A percentile compares a stretch with the other conserved stretches of the same genome.
phyloP scores from a whole-genome alignment of 1,139 yeast species.

The Kodamaea anthophila region DNA sequence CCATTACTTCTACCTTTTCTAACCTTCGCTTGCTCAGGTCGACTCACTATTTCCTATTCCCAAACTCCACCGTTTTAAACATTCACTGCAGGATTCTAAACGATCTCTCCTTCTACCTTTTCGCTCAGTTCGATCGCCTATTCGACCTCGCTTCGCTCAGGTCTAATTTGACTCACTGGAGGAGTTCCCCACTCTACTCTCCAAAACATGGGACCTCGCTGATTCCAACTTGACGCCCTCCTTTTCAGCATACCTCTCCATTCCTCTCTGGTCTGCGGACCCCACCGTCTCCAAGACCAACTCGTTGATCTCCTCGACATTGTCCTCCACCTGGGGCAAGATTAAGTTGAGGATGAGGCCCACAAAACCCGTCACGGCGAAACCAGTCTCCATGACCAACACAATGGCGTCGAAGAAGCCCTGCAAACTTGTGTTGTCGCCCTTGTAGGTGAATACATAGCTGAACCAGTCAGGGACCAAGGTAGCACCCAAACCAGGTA shows the following conservation, averaged over 20 bases:
- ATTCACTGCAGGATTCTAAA: no score
- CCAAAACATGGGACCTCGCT: constrained; percentile 14
- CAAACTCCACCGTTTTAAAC: no score
- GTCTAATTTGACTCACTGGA: constrained; percentile 6
- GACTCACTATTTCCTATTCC: no score
- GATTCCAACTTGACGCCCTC: constrained; percentile 29
- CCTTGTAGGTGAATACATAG: constrained; percentile 68
- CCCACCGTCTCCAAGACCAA: constrained; percentile 43
- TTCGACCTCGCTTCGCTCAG: no score
- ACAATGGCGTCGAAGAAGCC: constrained; percentile 80
- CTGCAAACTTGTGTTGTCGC: constrained; percentile 52
- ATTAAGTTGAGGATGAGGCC: constrained; percentile 67
- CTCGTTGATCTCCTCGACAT: constrained; percentile 47
- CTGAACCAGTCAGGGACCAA: constrained; percentile 74
- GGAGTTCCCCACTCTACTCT: constrained; percentile 8
- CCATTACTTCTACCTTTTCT: no score
- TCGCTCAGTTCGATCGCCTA: no score
- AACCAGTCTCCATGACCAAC: constrained; percentile 82
- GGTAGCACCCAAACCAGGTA: constrained; percentile 76
- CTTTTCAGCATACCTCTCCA: constrained; percentile 32
- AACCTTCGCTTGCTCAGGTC: no score
- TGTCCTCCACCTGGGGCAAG: constrained; percentile 68
- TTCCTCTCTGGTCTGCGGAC: constrained; percentile 38
- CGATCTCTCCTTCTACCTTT: no score
- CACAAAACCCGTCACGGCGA: constrained; percentile 74